These are phyloP conservation scores for Pisolithus albus DNA, from an alignment of 768 basidiomycete species.

Conservation along the genomic window DNA sequence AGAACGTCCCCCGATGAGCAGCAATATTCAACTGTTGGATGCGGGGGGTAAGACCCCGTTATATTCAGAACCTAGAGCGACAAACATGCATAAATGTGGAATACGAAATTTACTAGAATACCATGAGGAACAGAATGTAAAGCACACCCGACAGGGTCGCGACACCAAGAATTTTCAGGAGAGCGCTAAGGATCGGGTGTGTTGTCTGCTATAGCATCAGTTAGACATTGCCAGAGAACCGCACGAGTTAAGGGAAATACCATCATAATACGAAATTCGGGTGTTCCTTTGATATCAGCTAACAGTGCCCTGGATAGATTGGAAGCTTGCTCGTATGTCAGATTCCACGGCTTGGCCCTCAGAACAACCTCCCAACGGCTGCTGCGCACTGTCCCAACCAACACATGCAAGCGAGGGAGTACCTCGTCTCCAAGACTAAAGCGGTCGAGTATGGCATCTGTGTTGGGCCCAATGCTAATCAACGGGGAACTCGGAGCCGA, in stretches of 20 bases:
- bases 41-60: background rate
- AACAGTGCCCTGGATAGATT: too few relatives aligned
- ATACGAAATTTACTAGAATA: background rate
- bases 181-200: background rate
- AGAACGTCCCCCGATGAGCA: background rate
- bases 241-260: too few relatives aligned
- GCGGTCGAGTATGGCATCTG: background rate
- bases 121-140: background rate
- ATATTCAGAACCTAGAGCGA: background rate
- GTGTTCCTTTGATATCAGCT: too few relatives aligned
- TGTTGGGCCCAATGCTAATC: slow-evolving; percentile 7
- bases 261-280: background rate
- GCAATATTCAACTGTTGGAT: background rate
- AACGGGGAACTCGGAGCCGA: background rate
- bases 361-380: slow-evolving; percentile 3
- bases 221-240: too few relatives aligned
- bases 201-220: background rate
- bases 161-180: background rate
- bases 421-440: slow-evolving; percentile 2
- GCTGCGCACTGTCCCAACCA: slow-evolving; percentile 1
- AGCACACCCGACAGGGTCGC: background rate
- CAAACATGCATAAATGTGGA: background rate
- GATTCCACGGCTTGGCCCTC: slow-evolving; percentile 8
- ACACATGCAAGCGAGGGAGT: background rate
- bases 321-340: background rate